A percentile compares a stretch with the other conserved stretches of the same genome.
Evolutionary conservation across 2,329 filamentous ascomycete species (phyloP).

Genomic region (Fusarium cyanostomum): DNA sequence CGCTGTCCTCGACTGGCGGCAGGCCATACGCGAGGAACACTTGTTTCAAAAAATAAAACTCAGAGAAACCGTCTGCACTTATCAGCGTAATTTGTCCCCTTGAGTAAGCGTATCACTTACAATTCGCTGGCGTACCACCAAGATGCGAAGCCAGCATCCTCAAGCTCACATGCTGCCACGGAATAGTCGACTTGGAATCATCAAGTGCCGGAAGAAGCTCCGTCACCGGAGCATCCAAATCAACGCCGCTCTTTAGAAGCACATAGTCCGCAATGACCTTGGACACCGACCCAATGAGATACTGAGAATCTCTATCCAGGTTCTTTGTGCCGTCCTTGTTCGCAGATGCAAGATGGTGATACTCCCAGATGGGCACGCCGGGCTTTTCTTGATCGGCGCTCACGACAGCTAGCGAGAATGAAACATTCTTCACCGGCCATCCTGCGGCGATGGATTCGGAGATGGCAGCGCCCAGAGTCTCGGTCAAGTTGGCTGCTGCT

Average conservation of each 20-base stretch:
- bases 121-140: conserved; percentile 49
- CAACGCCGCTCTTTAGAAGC: conserved; percentile 48
- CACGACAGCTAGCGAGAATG: conserved; percentile 52
- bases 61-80: conserved; percentile 44
- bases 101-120: conserved; percentile 29
- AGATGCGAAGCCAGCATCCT: conserved; percentile 51
- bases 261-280: conserved; percentile 53
- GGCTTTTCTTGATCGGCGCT: conserved; percentile 43
- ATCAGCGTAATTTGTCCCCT: neutral
- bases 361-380: conserved; percentile 51
- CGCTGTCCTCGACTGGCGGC: conserved; percentile 46
- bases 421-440: conserved; percentile 49
- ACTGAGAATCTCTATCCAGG: conserved; percentile 50
- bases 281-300: conserved; percentile 53
- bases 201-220: conserved; percentile 49
- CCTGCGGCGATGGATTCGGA: conserved; percentile 46
- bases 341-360: conserved; percentile 49
- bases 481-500: conserved; percentile 44
- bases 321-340: conserved; percentile 49
- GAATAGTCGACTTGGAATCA: conserved; percentile 37
- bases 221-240: conserved; percentile 47
- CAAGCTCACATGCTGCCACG: conserved; percentile 52
- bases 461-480: conserved; percentile 44
- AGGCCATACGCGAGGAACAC: conserved; percentile 50
- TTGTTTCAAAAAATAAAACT: conserved; percentile 50